Conservation (phyloP, 331 rosid species). For the Acacia pycnantha region DNA sequence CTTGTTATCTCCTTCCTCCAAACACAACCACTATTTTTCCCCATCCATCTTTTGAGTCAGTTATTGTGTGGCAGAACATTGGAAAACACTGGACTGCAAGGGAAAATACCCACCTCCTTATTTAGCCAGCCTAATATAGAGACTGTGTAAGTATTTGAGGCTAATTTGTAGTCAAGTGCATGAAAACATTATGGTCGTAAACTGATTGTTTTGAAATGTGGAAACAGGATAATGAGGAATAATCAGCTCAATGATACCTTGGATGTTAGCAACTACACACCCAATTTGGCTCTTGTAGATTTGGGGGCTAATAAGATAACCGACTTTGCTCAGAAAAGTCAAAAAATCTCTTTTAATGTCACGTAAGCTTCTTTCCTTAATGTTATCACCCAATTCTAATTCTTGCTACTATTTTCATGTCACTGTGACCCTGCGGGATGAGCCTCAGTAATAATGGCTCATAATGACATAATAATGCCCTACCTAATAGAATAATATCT, state of each 20-base stretch:
- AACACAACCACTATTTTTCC: neutral
- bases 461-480: too few species aligned
- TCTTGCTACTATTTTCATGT: neutral
- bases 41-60: neutral
- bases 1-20: neutral
- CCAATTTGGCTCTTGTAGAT: slow-evolving; percentile 22
- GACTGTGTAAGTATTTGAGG: slow-evolving; percentile 40
- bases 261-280: slow-evolving; percentile 9
- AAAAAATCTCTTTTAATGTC: neutral
- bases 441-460: too few species aligned
- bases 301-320: slow-evolving; percentile 36
- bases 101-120: slow-evolving; percentile 36
- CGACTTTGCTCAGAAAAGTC: neutral
- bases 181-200: neutral
- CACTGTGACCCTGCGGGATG: neutral
- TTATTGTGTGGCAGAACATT: slow-evolving; percentile 35
- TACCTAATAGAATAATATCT: too few species aligned
- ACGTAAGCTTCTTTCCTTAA: slow-evolving; percentile 29
- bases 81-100: slow-evolving; percentile 36
- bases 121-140: slow-evolving; percentile 39
- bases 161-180: neutral
- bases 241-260: slow-evolving; percentile 17
- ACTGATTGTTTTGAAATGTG: neutral
- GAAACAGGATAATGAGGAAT: slow-evolving; percentile 13
- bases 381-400: neutral